Evolutionary conservation across 495 filamentous ascomycete genomes (phyloP).

Genomic region (Aspergillus steynii): DNA sequence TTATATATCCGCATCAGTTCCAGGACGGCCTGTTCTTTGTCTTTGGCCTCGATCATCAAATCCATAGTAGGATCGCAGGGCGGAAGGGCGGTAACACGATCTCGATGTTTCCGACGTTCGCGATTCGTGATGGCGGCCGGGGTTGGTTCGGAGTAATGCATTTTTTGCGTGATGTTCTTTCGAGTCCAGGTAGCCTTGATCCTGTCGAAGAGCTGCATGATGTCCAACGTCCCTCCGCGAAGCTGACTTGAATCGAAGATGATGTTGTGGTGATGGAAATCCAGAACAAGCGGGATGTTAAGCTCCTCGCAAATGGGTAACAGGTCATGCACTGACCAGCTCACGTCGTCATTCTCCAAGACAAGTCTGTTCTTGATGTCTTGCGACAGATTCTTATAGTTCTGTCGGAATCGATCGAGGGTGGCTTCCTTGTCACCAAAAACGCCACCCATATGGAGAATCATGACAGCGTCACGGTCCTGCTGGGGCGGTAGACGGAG

Average conservation of each 20-base stretch:
- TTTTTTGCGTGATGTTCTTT: constrained; percentile 89
- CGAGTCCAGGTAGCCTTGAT: constrained; percentile 84
- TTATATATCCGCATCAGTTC: constrained; percentile 88
- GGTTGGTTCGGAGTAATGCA: constrained; percentile 90
- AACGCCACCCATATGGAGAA: constrained; percentile 89
- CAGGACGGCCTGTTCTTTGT: constrained; percentile 97
- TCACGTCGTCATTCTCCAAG: constrained; percentile 92
- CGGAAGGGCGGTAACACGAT: constrained; percentile 73
- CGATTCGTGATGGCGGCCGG: constrained; percentile 70
- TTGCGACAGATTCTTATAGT: constrained; percentile 65
- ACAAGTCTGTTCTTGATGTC: constrained; percentile 80
- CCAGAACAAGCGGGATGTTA: constrained; percentile 88
- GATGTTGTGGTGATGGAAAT: constrained; percentile 97
- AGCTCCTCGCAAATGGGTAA: constrained; percentile 90
- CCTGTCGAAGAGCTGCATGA: constrained; percentile 65
- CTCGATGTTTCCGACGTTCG: constrained; percentile 80
- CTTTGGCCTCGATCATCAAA: constrained; percentile 98
- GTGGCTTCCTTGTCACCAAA: constrained; percentile 88
- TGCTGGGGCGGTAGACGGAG: constrained; percentile 77
- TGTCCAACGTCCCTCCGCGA: constrained; percentile 84
- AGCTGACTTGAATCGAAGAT: constrained; percentile 70
- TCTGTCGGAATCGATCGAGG: constrained; percentile 76
- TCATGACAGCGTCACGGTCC: constrained; percentile 89
- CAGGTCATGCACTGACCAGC: constrained; percentile 87
- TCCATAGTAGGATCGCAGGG: constrained; percentile 84